Percentiles rank a stretch among this genome's conserved stretches.
phyloP scores from a whole-genome alignment of 129 eudicot species.

The Rutidosis leptorrhynchoides region DNA sequence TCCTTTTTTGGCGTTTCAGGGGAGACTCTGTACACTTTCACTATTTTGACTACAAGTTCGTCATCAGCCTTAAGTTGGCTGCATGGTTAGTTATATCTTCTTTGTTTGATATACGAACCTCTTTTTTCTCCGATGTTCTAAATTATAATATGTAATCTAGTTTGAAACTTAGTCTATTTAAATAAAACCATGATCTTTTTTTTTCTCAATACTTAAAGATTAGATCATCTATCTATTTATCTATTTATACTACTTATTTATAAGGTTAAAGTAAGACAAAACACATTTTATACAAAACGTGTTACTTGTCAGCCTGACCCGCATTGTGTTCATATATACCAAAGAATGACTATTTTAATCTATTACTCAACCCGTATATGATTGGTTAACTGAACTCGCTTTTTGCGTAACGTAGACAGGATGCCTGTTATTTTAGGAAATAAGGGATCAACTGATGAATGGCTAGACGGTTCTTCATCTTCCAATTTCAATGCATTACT shows the following conservation, averaged over 20 bases:
- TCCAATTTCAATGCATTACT: conserved; percentile 66
- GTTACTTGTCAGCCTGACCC: neutral
- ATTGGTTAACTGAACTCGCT: neutral
- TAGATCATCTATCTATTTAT: neutral
- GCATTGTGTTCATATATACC: neutral
- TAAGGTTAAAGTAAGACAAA: neutral
- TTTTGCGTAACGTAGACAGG: neutral
- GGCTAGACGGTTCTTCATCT: conserved; percentile 76
- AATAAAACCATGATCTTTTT: neutral
- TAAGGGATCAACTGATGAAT: conserved; percentile 55
- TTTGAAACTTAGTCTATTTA: neutral
- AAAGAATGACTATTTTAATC: neutral
- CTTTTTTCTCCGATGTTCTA: neutral
- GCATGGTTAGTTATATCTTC: conserved; percentile 62
- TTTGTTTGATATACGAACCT: neutral
- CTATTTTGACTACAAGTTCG: conserved; percentile 82
- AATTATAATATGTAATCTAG: neutral
- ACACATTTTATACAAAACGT: neutral
- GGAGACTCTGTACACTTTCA: conserved; percentile 73
- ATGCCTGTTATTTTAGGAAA: conserved; percentile 38
- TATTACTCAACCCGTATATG: neutral
- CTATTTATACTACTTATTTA: neutral
- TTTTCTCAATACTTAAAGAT: neutral
- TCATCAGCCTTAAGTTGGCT: conserved; percentile 82
- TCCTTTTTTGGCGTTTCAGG: conserved; percentile 53